phyloP scores from a whole-genome alignment of 345 rosid genomes.

The Euclidium syriacum region DNA sequence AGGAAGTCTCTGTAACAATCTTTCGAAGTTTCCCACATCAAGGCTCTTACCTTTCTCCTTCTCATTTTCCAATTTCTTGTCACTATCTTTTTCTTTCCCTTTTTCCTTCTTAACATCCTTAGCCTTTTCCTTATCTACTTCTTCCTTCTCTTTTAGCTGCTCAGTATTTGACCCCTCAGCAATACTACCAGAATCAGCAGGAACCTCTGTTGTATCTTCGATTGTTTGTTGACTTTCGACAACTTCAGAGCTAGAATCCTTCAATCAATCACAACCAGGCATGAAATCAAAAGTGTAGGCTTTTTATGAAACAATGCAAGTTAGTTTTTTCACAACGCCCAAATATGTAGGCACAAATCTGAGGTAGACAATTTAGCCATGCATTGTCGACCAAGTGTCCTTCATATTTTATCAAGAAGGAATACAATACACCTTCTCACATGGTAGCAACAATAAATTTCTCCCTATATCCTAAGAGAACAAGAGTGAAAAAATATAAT shows the following conservation, averaged over 20 bases:
- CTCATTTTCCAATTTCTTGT: slow-evolving; percentile 71
- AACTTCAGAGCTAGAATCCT: slow-evolving; percentile 69
- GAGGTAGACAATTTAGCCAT: not conserved
- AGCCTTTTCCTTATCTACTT: slow-evolving; percentile 62
- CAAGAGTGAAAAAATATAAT: not conserved
- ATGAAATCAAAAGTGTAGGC: not conserved
- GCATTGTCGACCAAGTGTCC: slow-evolving; percentile 1
- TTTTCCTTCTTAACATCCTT: slow-evolving; percentile 69
- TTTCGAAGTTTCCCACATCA: slow-evolving; percentile 91
- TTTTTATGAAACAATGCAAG: not conserved
- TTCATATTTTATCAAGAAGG: not conserved
- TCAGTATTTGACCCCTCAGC: slow-evolving; percentile 58
- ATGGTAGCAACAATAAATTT: not conserved
- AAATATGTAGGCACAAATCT: slow-evolving; percentile 12
- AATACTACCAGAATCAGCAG: slow-evolving; percentile 47
- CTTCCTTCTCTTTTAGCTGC: slow-evolving; percentile 81
- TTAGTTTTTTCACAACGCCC: slow-evolving; percentile 5
- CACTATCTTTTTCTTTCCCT: slow-evolving; percentile 79
- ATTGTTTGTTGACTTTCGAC: slow-evolving; percentile 49
- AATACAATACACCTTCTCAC: not conserved
- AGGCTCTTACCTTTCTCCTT: slow-evolving; percentile 84
- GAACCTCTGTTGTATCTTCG: slow-evolving; percentile 54
- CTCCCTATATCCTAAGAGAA: slow-evolving; percentile 15
- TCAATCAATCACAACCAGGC: slow-evolving; percentile 16
- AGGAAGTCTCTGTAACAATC: slow-evolving; percentile 88